Base-by-base conservation (phyloP, 2,329 filamentous ascomycete species). In the Aspergillus brasiliensis region DNA sequence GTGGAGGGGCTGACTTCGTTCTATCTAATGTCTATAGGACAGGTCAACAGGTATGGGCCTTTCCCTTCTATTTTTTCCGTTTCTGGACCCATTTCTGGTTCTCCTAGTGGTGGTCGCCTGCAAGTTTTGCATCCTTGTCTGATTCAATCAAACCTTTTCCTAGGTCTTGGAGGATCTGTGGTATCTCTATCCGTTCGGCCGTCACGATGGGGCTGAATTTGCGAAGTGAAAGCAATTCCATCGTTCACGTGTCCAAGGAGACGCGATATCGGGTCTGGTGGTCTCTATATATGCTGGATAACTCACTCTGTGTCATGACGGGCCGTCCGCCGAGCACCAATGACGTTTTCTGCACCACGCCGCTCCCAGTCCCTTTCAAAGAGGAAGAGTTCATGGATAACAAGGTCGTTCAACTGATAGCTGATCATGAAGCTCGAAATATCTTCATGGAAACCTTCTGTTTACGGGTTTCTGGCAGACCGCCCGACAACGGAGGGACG, bases 241-340 rank as follows among this genome's bases (percentile, higher is more conserved):
- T 79, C 31, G 65, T 69, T 5, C 69, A 75, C 54, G 62, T 69
- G 5, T 76, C 77, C 6, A 79, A 77, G 59, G 77, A 79, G 63
- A 73, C 73, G 51, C 74, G 78, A 15, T 79, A 78, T 61, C 71
- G 77, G 15, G 72, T 80, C 6, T 81, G 79, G 79, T 80, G 77
- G 75, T 74, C 77, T 15, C 61, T 81, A 2, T 77, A 78, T 44
- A 65, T 71, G 31, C 67, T 80, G 10, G 79, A 80, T 64, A 74
- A 74, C 27, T 69, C 72, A 23, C 69, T 81, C 10, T 76, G 72
- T 56, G 71, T 75, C 61, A 76, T 79, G 69, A 79, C 77, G 28
- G 79, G 79, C 31, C 74, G 79, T 42, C 75, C 77, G 3, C 74
- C 72, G n/a, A 74, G 69, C 63, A 72, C 74, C 27, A 67, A 65